These are phyloP conservation scores for Microbotryum scabiosae DNA, from an alignment of 1,284 basidiomycete genomes.

Conservation along the genomic window DNA sequence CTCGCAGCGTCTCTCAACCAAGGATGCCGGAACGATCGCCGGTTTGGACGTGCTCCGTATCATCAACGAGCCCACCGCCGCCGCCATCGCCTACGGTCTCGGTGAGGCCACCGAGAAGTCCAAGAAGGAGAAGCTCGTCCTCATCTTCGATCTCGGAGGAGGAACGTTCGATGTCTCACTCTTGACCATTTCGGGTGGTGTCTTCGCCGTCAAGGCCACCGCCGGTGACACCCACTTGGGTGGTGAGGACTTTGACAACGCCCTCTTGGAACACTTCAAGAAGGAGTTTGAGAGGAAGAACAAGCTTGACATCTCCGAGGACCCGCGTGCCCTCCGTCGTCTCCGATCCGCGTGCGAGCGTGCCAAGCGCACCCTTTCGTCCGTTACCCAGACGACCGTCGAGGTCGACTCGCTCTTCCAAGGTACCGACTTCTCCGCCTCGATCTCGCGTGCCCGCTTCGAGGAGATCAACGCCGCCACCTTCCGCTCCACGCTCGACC, in stretches of 20 bases:
- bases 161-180: constrained; percentile 64
- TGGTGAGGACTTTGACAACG: constrained; percentile 97
- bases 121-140: constrained; percentile 90
- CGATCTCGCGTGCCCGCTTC: constrained; percentile 97
- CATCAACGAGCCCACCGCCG: constrained; percentile 55
- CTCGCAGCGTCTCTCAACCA: constrained; percentile 58
- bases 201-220: constrained; percentile 59
- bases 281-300: constrained; percentile 61
- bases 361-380: constrained; percentile 97
- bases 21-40: constrained; percentile 55
- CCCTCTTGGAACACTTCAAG: constrained; percentile 77
- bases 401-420: constrained; percentile 98
- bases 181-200: constrained; percentile 54
- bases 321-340: constrained; percentile 90
- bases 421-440: constrained; percentile 76
- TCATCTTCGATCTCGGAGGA: constrained; percentile 99
- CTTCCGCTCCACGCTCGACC: constrained; percentile 97
- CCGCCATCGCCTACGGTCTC: constrained; percentile 51
- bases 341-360: constrained; percentile 95
- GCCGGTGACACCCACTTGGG: constrained; percentile 52
- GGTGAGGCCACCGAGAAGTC: constrained; percentile 56
- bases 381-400: constrained; percentile 94
- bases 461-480: constrained; percentile 93
- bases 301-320: constrained; percentile 85
- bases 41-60: constrained; percentile 60